phyloP scores from a whole-genome alignment of 495 filamentous ascomycete genomes.

The Xylaria curta region DNA sequence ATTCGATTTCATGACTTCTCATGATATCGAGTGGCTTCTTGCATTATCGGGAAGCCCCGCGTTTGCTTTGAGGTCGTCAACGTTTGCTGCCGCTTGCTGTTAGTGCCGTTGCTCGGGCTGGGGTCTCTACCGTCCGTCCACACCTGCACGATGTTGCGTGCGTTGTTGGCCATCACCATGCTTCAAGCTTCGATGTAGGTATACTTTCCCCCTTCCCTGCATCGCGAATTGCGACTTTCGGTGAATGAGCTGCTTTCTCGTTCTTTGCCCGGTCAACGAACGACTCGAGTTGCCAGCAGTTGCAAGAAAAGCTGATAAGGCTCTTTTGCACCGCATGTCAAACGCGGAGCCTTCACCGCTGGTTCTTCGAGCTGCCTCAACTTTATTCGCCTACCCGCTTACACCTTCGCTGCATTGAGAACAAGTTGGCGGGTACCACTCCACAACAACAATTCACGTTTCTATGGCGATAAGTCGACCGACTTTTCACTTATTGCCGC shows the following conservation, averaged over 20 bases:
- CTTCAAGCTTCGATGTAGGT: neutral
- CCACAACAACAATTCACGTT: constrained; percentile 26
- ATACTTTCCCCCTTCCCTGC: neutral
- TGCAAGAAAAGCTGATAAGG: neutral
- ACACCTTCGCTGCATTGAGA: constrained; percentile 26
- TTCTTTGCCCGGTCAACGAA: constrained; percentile 29
- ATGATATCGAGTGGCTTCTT: neutral
- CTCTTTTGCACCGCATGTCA: constrained; percentile 1
- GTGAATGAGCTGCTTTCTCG: constrained; percentile 19
- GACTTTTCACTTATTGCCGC: constrained; percentile 23
- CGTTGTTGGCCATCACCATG: neutral
- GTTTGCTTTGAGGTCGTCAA: neutral
- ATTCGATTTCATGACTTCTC: neutral
- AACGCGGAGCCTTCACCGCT: constrained; percentile 29
- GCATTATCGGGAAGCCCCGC: neutral
- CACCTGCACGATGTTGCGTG: neutral
- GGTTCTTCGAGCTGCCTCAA: constrained; percentile 26
- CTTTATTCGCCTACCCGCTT: constrained; percentile 13
- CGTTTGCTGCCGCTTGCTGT: constrained; percentile 2
- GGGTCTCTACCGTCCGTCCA: neutral
- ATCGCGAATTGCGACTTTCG: constrained; percentile 5
- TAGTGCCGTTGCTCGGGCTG: neutral
- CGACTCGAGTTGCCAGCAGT: neutral
- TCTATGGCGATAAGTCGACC: constrained; percentile 29
- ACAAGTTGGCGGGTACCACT: constrained; percentile 28